Evolutionary conservation across 306 rosid genomes (phyloP), one percentile per base, ranked within the genome.

Genomic region (Ormosia semicastrata): DNA sequence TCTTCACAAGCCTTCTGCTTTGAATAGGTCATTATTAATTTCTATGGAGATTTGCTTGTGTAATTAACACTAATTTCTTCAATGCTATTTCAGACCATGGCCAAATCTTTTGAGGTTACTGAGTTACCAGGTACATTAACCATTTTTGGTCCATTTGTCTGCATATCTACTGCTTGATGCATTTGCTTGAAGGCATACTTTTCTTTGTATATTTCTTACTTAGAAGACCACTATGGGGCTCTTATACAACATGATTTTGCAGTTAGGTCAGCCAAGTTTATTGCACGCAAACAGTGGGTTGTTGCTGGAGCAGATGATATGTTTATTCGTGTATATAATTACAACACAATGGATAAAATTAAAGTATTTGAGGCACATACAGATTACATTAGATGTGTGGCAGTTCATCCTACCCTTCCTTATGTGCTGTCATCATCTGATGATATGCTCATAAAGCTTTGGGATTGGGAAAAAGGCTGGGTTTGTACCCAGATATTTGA

Each of bases 391-490:
- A 92, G 99, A 85, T 89, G 98, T 85, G 98, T 96, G 82, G 89
- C 98, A 76, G 98, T 93, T 71, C 99, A 96, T 90, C 99, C 99
- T 73, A 93, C 97, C 56, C 99, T 96, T 76, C 98, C 99, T 5
- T 96, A 86, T 80, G 98, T 96, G 82, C 89, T 96, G 56, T 96
- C 99, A 73, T 91, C 99, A 29, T 95, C 99, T 75, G 99, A 95
- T 92, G 99, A 95, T 80, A 95, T 95, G 99, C 98, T 95, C 85
- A 93, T 95, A 79, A 95, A 93, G 88, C 98, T 95, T 15, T 95
- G 99, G 99, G 98, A 95, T 89, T 95, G 98, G 99, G 97, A 92
- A 69, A 95, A 95, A 85, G 97, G 98, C 78, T 95, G 99, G 99
- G 76, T 87, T 58, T 95, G 99, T 82, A 93, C 98, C 85, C 99